Conservation (phyloP, 2,329 filamentous ascomycete genomes). For the Claviceps arundinis region DNA sequence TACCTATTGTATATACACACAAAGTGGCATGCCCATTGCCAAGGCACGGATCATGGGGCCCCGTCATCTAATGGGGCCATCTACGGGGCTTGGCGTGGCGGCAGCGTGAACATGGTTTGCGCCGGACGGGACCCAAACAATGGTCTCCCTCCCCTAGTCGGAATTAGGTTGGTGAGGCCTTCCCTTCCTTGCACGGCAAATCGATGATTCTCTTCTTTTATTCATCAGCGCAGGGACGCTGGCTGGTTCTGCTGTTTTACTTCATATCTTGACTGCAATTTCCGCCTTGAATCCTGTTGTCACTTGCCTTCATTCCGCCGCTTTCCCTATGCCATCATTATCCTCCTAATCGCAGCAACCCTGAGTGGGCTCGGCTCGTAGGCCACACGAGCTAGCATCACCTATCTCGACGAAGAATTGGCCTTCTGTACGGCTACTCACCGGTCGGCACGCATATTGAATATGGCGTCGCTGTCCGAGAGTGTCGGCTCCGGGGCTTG, state of each 20-base stretch:
- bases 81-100: too few relatives aligned
- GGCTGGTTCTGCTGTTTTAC: background rate
- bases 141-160: too few relatives aligned
- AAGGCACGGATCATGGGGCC: too few relatives aligned
- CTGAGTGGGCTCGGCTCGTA: background rate
- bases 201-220: background rate
- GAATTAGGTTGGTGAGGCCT: background rate
- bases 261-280: background rate
- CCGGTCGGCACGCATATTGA: background rate
- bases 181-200: background rate
- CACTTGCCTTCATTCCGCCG: background rate
- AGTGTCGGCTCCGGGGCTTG: background rate
- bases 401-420: background rate
- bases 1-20: too few relatives aligned
- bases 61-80: too few relatives aligned
- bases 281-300: background rate
- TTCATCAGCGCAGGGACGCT: background rate
- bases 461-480: conserved; percentile 1
- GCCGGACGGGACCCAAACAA: too few relatives aligned
- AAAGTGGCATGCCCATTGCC: too few relatives aligned
- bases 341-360: background rate
- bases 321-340: background rate
- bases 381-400: background rate
- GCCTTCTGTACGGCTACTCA: background rate
- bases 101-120: too few relatives aligned